Evolutionary conservation across 1,284 basidiomycete species (phyloP).

Genomic region (Ganoderma multipileum): DNA sequence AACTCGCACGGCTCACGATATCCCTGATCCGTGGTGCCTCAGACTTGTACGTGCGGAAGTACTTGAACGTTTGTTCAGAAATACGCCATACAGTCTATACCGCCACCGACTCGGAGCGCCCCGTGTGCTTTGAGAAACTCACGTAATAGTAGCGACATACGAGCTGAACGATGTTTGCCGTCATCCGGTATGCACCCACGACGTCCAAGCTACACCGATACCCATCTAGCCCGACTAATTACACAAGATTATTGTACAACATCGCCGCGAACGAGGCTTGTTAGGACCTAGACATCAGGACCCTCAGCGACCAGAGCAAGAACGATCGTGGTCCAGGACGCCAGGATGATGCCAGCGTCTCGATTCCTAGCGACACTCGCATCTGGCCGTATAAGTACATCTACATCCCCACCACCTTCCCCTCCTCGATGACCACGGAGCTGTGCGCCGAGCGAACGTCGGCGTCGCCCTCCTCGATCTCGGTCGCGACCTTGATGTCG

Average conservation of each 20-base stretch:
- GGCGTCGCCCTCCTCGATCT: neutral
- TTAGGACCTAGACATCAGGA: too few species aligned
- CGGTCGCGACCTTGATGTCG: slow-evolving; percentile 11
- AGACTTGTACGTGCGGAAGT: neutral
- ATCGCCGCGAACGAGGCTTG: too few species aligned
- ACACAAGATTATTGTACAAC: too few species aligned
- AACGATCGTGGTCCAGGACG: too few species aligned
- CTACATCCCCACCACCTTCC: neutral
- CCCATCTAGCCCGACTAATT: too few species aligned
- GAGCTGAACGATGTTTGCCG: neutral
- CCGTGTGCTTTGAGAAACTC: neutral
- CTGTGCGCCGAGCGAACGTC: neutral
- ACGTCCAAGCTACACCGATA: too few species aligned
- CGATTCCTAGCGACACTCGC: too few species aligned
- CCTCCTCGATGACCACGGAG: neutral
- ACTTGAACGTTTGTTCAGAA: neutral
- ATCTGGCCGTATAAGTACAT: neutral
- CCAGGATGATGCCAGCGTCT: too few species aligned
- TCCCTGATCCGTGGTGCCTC: neutral
- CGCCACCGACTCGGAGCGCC: too few species aligned
- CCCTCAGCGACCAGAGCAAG: too few species aligned
- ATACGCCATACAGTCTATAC: neutral
- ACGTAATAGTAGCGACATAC: neutral
- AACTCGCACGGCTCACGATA: neutral
- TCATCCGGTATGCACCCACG: too few species aligned